Evolutionary conservation across 768 basidiomycete species (phyloP), one percentile per base, ranked within the genome.

Genomic region (Daedaleopsis nitida): DNA sequence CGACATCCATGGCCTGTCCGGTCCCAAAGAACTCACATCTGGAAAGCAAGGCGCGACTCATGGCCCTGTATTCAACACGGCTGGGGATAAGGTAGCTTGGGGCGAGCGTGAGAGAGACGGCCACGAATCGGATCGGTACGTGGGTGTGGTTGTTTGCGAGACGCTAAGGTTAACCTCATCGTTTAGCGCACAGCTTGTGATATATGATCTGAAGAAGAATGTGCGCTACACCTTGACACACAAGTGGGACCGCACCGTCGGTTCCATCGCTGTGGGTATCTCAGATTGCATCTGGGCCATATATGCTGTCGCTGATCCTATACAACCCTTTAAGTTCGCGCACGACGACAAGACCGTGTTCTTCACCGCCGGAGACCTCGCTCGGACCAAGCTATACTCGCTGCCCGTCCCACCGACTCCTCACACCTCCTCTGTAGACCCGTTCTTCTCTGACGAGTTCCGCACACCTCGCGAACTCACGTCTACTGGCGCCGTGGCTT

Each of bases 31-130:
- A 64, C 77, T 98, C 50, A 96, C 95, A 0, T 86, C 89, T 12
- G 92, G 94, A 12, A 81, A 81, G 48, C 93, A 95, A 73, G 96
- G 92, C 35, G 95, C 94, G 17, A 88, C 86, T 9, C 86, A 84
- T 66, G 80, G 76, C n/a, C 89, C 93, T 0, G 81, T 84, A 8
- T 85, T 96, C 72, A 91, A 79, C 59, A 74, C 75, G 3, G 75
- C 84, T 49, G 91, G 89, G 0, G 81, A 81, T 52, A 89, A 89
- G 72, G 86, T 85, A 1, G 94, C 91, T 1, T 98, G 96, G 96
- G 75, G 92, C 42, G 91, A 98, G 72, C 82, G 95, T 63, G 86
- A 88, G 54, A 72, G 89, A 69, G 94, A 98, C 66, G 95, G 96
- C 1, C 89, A 95, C 66, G 96, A 98, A 74, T 81, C 89, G 54